Evolutionary conservation across 2,329 filamentous ascomycete species (phyloP).

Genomic region (Dactylellina leptospora): DNA sequence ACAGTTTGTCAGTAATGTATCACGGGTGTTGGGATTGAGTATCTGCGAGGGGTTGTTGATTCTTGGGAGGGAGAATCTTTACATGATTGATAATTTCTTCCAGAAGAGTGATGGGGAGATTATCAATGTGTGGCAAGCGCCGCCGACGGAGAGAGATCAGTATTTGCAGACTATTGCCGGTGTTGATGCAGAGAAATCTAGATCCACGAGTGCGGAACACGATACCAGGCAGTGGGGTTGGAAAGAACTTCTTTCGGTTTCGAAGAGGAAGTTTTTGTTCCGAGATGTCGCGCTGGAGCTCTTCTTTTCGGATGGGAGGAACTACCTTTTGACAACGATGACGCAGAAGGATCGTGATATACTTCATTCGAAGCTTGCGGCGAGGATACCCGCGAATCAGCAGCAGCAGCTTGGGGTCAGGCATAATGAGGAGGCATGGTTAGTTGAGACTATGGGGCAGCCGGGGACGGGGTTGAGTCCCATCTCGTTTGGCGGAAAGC

Average conservation of each 20-base stretch:
- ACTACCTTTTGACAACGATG: conserved; percentile 88
- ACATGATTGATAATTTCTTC: conserved; percentile 96
- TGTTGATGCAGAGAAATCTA: conserved; percentile 70
- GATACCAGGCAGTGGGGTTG: conserved; percentile 91
- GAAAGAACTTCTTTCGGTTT: conserved; percentile 92
- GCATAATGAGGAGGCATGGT: conserved; percentile 86
- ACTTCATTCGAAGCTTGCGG: conserved; percentile 77
- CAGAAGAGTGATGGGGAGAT: conserved; percentile 95
- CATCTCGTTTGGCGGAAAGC: conserved; percentile 80
- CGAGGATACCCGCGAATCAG: conserved; percentile 75
- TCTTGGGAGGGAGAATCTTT: conserved; percentile 87
- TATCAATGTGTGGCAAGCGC: conserved; percentile 94
- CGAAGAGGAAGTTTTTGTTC: conserved; percentile 93
- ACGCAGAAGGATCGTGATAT: conserved; percentile 79
- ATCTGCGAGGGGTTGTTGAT: conserved; percentile 93
- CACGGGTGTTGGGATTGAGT: conserved; percentile 90
- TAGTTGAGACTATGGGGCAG: conserved; percentile 79
- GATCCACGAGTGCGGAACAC: conserved; percentile 70
- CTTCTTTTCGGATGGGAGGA: conserved; percentile 95
- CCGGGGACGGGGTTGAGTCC: conserved; percentile 69
- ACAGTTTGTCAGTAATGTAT: conserved; percentile 93
- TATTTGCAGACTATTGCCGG: conserved; percentile 94
- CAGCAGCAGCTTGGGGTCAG: conserved; percentile 68
- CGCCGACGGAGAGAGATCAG: conserved; percentile 87
- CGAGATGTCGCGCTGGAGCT: conserved; percentile 95